These are phyloP conservation scores for Solanum chacoense DNA, from an alignment of 305 asterid species.

Conservation along the genomic window DNA sequence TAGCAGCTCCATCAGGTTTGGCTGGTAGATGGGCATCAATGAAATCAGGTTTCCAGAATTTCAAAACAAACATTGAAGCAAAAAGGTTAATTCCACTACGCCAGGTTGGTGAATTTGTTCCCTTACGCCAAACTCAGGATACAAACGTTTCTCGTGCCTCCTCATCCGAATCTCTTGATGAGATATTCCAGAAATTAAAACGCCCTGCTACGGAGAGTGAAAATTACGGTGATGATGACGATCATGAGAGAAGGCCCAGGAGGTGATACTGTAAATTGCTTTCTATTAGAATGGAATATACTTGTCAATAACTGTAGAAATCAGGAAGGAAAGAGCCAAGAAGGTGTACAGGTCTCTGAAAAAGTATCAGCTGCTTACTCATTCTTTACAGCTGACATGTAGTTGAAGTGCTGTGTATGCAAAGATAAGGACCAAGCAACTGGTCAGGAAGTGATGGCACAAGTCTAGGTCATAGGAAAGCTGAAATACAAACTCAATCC, in stretches of 20 bases:
- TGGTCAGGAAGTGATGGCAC: not conserved
- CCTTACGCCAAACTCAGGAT: slow-evolving; percentile 54
- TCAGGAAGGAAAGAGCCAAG: not conserved
- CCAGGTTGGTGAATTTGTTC: slow-evolving; percentile 36
- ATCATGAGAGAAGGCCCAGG: slow-evolving; percentile 12
- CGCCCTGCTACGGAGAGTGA: slow-evolving; percentile 35
- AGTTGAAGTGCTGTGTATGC: not conserved
- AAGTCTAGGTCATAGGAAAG: not conserved
- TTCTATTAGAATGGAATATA: not conserved
- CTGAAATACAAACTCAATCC: not conserved
- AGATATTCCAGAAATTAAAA: slow-evolving; percentile 77
- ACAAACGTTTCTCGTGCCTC: slow-evolving; percentile 31
- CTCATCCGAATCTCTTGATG: slow-evolving; percentile 75
- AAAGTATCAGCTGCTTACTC: not conserved
- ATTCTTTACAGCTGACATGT: slow-evolving; percentile 1
- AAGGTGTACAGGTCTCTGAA: not conserved
- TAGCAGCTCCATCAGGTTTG: slow-evolving; percentile 36
- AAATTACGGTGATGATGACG: slow-evolving; percentile 33
- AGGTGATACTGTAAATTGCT: slow-evolving; percentile 15
- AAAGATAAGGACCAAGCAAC: not conserved
- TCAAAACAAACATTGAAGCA: slow-evolving; percentile 65
- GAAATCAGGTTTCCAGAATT: slow-evolving; percentile 74
- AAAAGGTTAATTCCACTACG: slow-evolving; percentile 59
- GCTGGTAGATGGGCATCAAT: slow-evolving; percentile 90
- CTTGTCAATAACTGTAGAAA: not conserved